phyloP scores from a whole-genome alignment of 2,329 filamentous ascomycete species.

The Phialocephala subalpina region DNA sequence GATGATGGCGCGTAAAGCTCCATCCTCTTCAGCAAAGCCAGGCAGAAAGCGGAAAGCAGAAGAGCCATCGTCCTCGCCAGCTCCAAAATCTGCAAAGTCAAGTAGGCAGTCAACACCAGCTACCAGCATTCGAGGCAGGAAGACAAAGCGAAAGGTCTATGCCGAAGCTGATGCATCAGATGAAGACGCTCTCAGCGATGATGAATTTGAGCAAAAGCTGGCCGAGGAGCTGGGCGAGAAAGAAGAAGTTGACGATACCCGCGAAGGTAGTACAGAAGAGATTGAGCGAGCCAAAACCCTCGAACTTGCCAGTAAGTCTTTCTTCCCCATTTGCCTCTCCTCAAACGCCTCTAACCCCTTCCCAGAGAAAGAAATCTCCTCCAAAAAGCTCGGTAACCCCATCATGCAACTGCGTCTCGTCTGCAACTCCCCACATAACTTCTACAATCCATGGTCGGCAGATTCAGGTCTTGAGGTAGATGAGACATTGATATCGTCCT shows the following conservation, averaged over 20 bases:
- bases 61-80: slow-evolving; percentile 50
- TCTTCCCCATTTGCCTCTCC: neutral
- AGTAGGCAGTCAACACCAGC: slow-evolving; percentile 79
- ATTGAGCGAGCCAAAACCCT: slow-evolving; percentile 71
- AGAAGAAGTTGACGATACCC: slow-evolving; percentile 56
- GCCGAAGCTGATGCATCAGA: slow-evolving; percentile 66
- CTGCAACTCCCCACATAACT: slow-evolving; percentile 95
- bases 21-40: slow-evolving; percentile 15
- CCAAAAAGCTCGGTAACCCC: slow-evolving; percentile 92
- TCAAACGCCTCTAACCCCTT: slow-evolving; percentile 48
- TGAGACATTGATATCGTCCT: slow-evolving; percentile 83
- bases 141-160: slow-evolving; percentile 52
- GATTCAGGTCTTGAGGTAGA: slow-evolving; percentile 70
- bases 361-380: slow-evolving; percentile 80
- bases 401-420: slow-evolving; percentile 90
- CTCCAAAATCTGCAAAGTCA: slow-evolving; percentile 76
- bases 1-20: slow-evolving; percentile 45
- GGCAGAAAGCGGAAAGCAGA: slow-evolving; percentile 66
- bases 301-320: slow-evolving; percentile 74
- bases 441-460: slow-evolving; percentile 87
- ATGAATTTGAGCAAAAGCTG: slow-evolving; percentile 83
- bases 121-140: slow-evolving; percentile 51
- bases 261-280: slow-evolving; percentile 56
- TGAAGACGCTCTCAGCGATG: slow-evolving; percentile 75
- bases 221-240: slow-evolving; percentile 63